Evolutionary conservation across 2,329 filamentous ascomycete species (phyloP), one percentile per base, ranked within the genome.

Genomic region (Zymoseptoria tritici): DNA sequence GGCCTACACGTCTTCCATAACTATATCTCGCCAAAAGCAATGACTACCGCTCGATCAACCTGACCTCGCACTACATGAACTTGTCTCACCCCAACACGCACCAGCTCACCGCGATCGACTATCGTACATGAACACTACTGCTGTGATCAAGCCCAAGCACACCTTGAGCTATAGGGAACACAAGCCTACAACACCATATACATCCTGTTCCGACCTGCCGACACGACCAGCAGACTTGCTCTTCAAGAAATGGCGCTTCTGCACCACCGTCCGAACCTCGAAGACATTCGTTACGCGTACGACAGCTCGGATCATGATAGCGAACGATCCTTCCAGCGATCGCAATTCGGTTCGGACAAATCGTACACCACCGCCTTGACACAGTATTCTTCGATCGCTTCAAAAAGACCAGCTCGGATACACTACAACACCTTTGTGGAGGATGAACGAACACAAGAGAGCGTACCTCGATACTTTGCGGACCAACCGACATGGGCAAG

Each of bases 401-500:
- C 61, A 20, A 61, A 62, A 51, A 63, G 67, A 60, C 69, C 71
- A 0, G 59, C 62, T 19, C 62, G 67, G 26, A 62, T 63, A 21
- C 69, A 69, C 26, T 58, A 71, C 57, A 64, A 70, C 36, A 70
- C 67, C 5, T 69, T 55, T 55, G 29, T 49, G 16, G 54, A 46
- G 20, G 58, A 67, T 51, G 61, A 63, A 19, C 60, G 59, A 49
- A 60, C 64, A 49, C 50, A 65, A 16, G 62, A 69, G 56, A 58
- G 60, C 24, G 52, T 54, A 56, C 53, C 62, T 19, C 66, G 62
- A 49, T 67, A 65, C 57, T 67, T 68, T 53, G 56, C 60, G 19
- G 65, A 70, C 54, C 59, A 64, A 53, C 52, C 62, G 26, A 61
- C 65, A 13, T 57, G 58, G 42, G 62, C 66, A 59, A 80, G 79